Percentiles rank a stretch among this genome's conserved stretches.
Conservation (phyloP, 2,329 filamentous ascomycete species). For the Aspergillus thermomutatus region DNA sequence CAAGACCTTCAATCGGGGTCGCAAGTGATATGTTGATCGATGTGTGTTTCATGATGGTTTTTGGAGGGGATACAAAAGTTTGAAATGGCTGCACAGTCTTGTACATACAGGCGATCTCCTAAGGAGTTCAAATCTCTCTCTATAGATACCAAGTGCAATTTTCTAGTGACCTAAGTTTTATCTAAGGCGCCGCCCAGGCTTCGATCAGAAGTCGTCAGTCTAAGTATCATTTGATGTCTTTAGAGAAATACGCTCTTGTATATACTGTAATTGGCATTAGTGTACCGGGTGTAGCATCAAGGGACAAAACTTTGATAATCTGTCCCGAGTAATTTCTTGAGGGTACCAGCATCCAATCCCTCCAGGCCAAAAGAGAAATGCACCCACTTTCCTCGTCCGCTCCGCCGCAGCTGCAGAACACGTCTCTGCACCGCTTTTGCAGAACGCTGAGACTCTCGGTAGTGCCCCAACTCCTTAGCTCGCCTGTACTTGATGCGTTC, state of each 20-base stretch:
- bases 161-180: not conserved
- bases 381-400: conserved; percentile 39
- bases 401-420: conserved; percentile 29
- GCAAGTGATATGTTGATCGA: conserved; percentile 22
- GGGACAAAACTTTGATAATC: conserved; percentile 10
- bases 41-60: not conserved
- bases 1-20: conserved; percentile 73
- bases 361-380: conserved; percentile 32
- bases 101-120: not conserved
- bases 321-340: conserved; percentile 16
- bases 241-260: not conserved
- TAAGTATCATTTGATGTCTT: not conserved
- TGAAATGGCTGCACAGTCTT: not conserved
- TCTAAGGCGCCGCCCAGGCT: not conserved
- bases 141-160: not conserved
- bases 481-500: conserved; percentile 31
- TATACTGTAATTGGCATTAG: not conserved
- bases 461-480: conserved; percentile 30
- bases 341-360: conserved; percentile 14
- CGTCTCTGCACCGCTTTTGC: conserved; percentile 31
- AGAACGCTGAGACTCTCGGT: conserved; percentile 22
- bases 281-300: not conserved
- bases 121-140: not conserved
- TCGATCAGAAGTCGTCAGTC: not conserved
- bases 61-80: not conserved